These are phyloP conservation scores for Cadophora malorum DNA, from an alignment of 2,329 filamentous ascomycete species.

Conservation along the genomic window DNA sequence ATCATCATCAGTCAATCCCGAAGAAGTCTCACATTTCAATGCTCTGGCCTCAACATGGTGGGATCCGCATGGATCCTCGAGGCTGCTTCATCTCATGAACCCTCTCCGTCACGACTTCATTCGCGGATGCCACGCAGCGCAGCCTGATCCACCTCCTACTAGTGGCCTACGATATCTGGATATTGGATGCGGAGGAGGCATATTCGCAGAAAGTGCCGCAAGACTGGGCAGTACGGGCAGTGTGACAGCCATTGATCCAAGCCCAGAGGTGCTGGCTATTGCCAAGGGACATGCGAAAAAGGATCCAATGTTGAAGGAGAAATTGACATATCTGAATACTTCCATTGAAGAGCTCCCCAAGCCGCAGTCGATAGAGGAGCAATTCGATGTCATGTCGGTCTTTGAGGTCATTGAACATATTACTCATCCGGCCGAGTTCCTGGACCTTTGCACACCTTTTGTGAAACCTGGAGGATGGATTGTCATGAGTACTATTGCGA, in stretches of 20 bases:
- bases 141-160: conserved; percentile 50
- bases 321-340: conserved; percentile 76
- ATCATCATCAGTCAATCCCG: conserved; percentile 78
- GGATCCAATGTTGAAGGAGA: conserved; percentile 70
- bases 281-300: conserved; percentile 76
- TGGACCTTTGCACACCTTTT: conserved; percentile 73
- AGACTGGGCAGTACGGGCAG: conserved; percentile 65
- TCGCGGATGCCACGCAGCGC: conserved; percentile 68
- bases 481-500: conserved; percentile 88
- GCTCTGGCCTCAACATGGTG: conserved; percentile 94
- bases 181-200: conserved; percentile 93
- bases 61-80: conserved; percentile 92
- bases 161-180: conserved; percentile 76
- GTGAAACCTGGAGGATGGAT: conserved; percentile 93
- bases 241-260: conserved; percentile 82
- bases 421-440: conserved; percentile 74
- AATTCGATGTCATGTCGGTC: conserved; percentile 81
- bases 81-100: conserved; percentile 97
- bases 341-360: conserved; percentile 73
- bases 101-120: conserved; percentile 95
- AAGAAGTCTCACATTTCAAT: conserved; percentile 94
- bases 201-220: conserved; percentile 89
- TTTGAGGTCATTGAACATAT: conserved; percentile 98
- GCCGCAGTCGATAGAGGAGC: conserved; percentile 48
- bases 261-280: conserved; percentile 73